phyloP scores from a whole-genome alignment of 202 grass and related monocot species.

The Hordeum pubiflorum region DNA sequence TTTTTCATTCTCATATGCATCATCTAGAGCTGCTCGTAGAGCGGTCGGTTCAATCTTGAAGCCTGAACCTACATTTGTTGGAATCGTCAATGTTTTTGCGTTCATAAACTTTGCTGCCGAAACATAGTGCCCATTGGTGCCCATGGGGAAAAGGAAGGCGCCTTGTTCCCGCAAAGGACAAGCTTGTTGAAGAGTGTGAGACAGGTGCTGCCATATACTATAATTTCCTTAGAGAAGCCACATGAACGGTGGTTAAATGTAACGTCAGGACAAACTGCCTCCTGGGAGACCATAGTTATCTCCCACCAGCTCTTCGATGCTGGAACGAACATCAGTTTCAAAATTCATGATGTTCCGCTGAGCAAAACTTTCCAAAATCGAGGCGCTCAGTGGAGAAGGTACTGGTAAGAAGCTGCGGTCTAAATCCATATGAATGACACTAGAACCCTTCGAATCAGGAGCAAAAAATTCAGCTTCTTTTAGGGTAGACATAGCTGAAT shows the following conservation, averaged over 20 bases:
- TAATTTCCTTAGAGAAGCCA: constrained; percentile 29
- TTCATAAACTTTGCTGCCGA: constrained; percentile 85
- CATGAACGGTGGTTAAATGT: too few species aligned
- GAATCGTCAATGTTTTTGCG: constrained; percentile 44
- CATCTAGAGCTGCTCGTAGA: background rate
- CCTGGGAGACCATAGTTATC: constrained; percentile 60
- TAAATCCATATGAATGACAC: constrained; percentile 82
- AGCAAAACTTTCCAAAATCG: constrained; percentile 91
- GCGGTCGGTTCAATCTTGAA: constrained; percentile 66
- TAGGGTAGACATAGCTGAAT: constrained; percentile 66
- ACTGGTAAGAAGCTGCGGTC: constrained; percentile 81
- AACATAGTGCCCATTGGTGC: constrained; percentile 52
- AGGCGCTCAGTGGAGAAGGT: constrained; percentile 64
- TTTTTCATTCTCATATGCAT: constrained; percentile 8
- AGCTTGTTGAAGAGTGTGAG: constrained; percentile 88
- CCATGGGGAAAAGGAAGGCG: constrained; percentile 75
- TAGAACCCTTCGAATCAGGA: constrained; percentile 29
- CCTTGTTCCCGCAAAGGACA: constrained; percentile 80
- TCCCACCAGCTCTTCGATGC: constrained; percentile 57
- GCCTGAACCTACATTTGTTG: constrained; percentile 34
- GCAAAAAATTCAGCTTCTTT: constrained; percentile 70
- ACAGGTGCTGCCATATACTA: constrained; percentile 67
- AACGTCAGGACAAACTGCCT: constrained; percentile 41
- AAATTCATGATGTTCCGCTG: constrained; percentile 80
- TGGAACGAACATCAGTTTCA: constrained; percentile 64